Percentiles rank a stretch among this genome's conserved stretches.
These are phyloP conservation scores for Fonsecaea pugnacius DNA, from an alignment of 2,329 filamentous ascomycete species.

Conservation along the genomic window DNA sequence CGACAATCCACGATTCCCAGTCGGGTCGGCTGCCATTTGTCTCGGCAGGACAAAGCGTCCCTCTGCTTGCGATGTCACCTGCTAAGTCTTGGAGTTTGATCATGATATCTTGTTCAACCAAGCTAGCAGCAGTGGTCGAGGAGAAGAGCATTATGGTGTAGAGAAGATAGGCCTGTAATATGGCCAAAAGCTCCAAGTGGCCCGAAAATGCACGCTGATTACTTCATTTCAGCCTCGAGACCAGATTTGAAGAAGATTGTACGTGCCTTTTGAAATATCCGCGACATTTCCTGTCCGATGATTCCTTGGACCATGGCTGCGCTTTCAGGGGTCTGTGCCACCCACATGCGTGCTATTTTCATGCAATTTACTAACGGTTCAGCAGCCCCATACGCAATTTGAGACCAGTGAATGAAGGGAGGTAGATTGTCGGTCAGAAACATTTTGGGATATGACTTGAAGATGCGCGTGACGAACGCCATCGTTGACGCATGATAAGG, in stretches of 20 bases:
- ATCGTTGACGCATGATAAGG: conserved; percentile 47
- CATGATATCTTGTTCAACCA: conserved; percentile 50
- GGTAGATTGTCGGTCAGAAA: conserved; percentile 47
- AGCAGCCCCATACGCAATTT: conserved; percentile 38
- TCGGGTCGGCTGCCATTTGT: conserved; percentile 45
- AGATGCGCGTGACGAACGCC: conserved; percentile 48
- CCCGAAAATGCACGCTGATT: conserved; percentile 35
- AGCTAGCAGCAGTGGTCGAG: conserved; percentile 37
- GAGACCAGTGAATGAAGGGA: conserved; percentile 53
- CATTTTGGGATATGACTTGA: conserved; percentile 52
- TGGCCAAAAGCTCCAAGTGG: conserved; percentile 45
- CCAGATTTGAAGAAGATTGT: not conserved
- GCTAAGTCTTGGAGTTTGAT: conserved; percentile 59
- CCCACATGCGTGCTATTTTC: conserved; percentile 49
- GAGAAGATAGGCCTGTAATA: conserved; percentile 61
- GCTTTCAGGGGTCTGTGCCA: conserved; percentile 44
- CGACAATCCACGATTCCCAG: conserved; percentile 61
- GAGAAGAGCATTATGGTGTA: conserved; percentile 58
- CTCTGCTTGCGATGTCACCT: conserved; percentile 45
- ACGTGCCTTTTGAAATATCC: conserved; percentile 39
- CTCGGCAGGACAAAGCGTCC: conserved; percentile 54
- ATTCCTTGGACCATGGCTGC: conserved; percentile 41
- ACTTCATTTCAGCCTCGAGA: conserved; percentile 15
- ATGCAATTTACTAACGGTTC: conserved; percentile 50
- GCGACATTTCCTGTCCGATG: conserved; percentile 52